Conservation (phyloP, 805 yeast species). For the Barnettozyma botsteinii region DNA sequence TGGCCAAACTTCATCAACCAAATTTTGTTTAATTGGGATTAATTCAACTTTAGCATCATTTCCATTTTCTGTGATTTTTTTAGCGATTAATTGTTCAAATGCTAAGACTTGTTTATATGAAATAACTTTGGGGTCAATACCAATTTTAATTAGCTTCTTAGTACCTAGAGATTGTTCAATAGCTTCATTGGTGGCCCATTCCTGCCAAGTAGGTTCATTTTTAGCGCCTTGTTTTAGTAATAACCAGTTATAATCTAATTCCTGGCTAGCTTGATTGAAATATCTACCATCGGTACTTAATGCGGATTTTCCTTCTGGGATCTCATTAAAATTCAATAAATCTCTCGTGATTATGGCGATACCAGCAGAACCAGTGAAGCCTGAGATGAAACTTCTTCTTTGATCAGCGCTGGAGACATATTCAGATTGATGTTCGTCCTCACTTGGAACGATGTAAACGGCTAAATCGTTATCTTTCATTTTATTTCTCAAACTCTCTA, state of each 20-base stretch:
- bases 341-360: slow-evolving; percentile 71
- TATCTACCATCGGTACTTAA: slow-evolving; percentile 93
- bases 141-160: slow-evolving; percentile 47
- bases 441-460: slow-evolving; percentile 76
- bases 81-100: slow-evolving; percentile 27
- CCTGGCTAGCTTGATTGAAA: slow-evolving; percentile 83
- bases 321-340: slow-evolving; percentile 34
- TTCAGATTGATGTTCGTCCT: slow-evolving; percentile 92
- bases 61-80: slow-evolving; percentile 23
- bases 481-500: slow-evolving; percentile 51
- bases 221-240: slow-evolving; percentile 72
- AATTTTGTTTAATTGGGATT: slow-evolving; percentile 51
- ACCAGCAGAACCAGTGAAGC: slow-evolving; percentile 93
- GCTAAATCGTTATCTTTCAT: slow-evolving; percentile 63
- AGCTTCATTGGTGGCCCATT: slow-evolving; percentile 62
- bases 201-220: slow-evolving; percentile 74
- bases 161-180: slow-evolving; percentile 36
- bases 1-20: slow-evolving; percentile 73
- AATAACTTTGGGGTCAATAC: slow-evolving; percentile 79
- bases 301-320: slow-evolving; percentile 60
- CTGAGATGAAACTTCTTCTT: slow-evolving; percentile 77
- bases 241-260: slow-evolving; percentile 74
- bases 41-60: slow-evolving; percentile 37
- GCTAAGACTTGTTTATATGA: slow-evolving; percentile 34
- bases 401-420: slow-evolving; percentile 79